Percentiles rank a stretch among this genome's conserved stretches.
Conservation (phyloP, 2,329 filamentous ascomycete species). For the Cercospora zeae-maydis region DNA sequence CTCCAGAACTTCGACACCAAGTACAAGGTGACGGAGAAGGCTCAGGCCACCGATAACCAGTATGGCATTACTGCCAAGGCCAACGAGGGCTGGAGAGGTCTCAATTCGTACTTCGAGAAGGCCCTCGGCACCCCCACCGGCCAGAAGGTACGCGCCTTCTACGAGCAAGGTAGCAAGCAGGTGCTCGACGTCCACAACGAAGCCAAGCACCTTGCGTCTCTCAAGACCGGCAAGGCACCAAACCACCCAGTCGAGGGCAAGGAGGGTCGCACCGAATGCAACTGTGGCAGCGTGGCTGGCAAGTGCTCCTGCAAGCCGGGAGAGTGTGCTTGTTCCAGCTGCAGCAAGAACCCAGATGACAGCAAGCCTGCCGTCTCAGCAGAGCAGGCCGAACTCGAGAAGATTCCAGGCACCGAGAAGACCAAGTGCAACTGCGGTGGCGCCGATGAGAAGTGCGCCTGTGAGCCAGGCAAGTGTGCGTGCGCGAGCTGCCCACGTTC, state of each 20-base stretch:
- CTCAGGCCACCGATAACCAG: constrained; percentile 75
- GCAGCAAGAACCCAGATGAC: constrained; percentile 46
- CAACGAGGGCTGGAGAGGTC: constrained; percentile 60
- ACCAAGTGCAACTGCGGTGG: constrained; percentile 52
- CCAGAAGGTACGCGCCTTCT: constrained; percentile 83
- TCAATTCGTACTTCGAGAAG: constrained; percentile 93
- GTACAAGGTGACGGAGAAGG: constrained; percentile 83
- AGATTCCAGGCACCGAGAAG: constrained; percentile 51
- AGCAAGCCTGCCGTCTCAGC: constrained; percentile 26
- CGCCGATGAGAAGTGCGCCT: constrained; percentile 45
- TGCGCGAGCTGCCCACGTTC: constrained; percentile 48
- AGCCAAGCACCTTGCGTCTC: constrained; percentile 78
- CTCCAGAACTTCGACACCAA: constrained; percentile 76
- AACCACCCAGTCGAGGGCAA: constrained; percentile 45
- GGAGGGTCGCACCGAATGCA: constrained; percentile 44
- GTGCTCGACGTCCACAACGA: constrained; percentile 91
- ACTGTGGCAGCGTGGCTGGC: constrained; percentile 42
- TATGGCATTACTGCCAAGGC: constrained; percentile 78
- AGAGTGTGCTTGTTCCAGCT: constrained; percentile 46
- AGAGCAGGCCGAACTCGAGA: constrained; percentile 39
- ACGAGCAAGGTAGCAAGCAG: constrained; percentile 78
- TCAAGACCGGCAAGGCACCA: constrained; percentile 62
- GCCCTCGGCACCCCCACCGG: constrained; percentile 82
- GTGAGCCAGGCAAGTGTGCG: constrained; percentile 47
- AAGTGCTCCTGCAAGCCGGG: constrained; percentile 47